phyloP scores from a whole-genome alignment of 805 yeast genomes.

The Limtongia smithiae region DNA sequence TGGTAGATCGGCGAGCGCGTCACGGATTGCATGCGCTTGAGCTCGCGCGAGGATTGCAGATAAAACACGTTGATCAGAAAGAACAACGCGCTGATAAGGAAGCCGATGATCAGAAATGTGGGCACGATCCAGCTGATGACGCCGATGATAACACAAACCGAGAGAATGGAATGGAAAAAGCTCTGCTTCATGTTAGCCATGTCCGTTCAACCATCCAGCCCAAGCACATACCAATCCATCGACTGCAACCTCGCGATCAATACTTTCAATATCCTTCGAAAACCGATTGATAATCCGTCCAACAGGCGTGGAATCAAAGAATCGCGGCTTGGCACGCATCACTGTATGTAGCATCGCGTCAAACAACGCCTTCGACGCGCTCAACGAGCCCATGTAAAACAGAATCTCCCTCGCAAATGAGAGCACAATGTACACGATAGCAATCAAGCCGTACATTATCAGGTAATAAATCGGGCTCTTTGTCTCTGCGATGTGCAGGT shows the following conservation, averaged over 20 bases:
- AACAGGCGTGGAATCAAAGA: constrained; percentile 91
- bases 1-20: constrained; percentile 94
- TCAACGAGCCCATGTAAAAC: constrained; percentile 64
- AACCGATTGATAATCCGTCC: constrained; percentile 97
- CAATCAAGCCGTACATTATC: constrained; percentile 64
- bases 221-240: constrained; percentile 68
- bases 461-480: constrained; percentile 51
- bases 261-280: constrained; percentile 88
- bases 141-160: constrained; percentile 60
- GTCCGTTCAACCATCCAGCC: no score
- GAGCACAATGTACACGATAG: constrained; percentile 51
- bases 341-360: constrained; percentile 59
- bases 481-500: neutral
- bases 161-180: constrained; percentile 19
- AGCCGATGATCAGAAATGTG: constrained; percentile 65
- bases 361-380: constrained; percentile 76
- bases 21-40: constrained; percentile 83
- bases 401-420: constrained; percentile 49
- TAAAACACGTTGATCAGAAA: constrained; percentile 79
- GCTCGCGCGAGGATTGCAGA: constrained; percentile 81
- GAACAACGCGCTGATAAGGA: constrained; percentile 55
- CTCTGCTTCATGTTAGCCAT: constrained; percentile 6
- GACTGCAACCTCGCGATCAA: constrained; percentile 88
- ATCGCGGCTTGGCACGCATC: constrained; percentile 74
- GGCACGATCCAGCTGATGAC: constrained; percentile 83